Evolutionary conservation across 192 early-diverging fungal genomes (phyloP), one percentile per base, ranked within the genome.

Genomic region (Funneliformis geosporum): DNA sequence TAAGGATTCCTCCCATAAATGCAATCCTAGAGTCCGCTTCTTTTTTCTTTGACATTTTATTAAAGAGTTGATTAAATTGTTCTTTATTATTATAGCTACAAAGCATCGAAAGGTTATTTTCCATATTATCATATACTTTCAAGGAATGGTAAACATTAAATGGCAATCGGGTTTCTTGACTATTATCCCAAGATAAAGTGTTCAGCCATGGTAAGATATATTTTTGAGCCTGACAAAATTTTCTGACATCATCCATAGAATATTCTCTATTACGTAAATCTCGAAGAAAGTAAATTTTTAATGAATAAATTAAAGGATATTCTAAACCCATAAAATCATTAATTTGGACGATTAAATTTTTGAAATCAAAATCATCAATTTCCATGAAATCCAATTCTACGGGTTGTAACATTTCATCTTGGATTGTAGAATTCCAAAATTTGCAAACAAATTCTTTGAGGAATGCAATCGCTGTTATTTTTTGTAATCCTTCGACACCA

Each of bases 61-160:
- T 28, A 12, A 78, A 28, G 9, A 81, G 23, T 44, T 23, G 5
- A 23, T 77, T 33, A 23, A 77, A 27, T 18, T 21, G 75, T n/a
- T 21, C 14, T 42, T 23, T 50, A 14, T 40, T 25, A 44, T 66
- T 16, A 23, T 9, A 7, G 11, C 27, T 16, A n/a, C 33, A 59
- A 5, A 78, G 40, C 18, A 9, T 23, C 16, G 50, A 18, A 5
- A n/a, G 50, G 12, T 42, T 42, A 43, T 21, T 39, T n/a, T 81
- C 80, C 7, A 33, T 28, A 23, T 21, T 25, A 12, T 18, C 16
- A 66, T 77, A 81, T 5, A 38, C 23, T 50, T 67, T 1, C 1
- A 77, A 3, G 8, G n/a, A 55, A 23, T 60, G 62, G 46, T 69
- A 81, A n/a, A 75, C 62, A 77, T 81, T 81, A 61, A 78, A 67